Evolutionary conservation across 495 filamentous ascomycete genomes (phyloP).

Genomic region (Terfezia boudieri): DNA sequence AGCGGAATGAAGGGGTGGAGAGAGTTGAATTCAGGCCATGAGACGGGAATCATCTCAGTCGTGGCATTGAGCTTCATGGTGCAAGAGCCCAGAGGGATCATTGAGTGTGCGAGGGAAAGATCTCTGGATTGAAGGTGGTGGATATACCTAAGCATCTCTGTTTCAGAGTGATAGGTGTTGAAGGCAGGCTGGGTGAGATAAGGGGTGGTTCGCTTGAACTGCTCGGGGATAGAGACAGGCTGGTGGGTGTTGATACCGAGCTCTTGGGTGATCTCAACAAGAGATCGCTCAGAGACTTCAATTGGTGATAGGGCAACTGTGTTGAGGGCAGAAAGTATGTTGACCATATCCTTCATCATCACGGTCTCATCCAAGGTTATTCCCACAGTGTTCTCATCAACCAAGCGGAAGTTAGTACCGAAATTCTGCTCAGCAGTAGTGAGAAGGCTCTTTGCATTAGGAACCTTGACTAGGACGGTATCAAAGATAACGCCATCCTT

Average conservation of each 20-base stretch:
- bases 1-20: constrained; percentile 64
- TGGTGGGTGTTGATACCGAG: constrained; percentile 21
- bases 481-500: constrained; percentile 47
- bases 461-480: constrained; percentile 42
- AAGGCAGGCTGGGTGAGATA: constrained; percentile 89
- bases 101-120: constrained; percentile 83
- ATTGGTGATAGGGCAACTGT: constrained; percentile 7
- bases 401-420: constrained; percentile 39
- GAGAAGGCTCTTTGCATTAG: constrained; percentile 26
- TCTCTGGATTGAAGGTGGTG: constrained; percentile 89
- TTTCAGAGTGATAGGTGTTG: constrained; percentile 93
- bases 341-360: constrained; percentile 34
- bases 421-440: constrained; percentile 27
- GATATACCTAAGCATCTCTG: constrained; percentile 86
- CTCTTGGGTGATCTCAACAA: constrained; percentile 23
- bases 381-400: constrained; percentile 37
- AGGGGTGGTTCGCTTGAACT: constrained; percentile 44
- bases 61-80: constrained; percentile 99
- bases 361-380: constrained; percentile 58
- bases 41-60: constrained; percentile 78
- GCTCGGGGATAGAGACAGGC: constrained; percentile 28
- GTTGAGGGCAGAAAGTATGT: constrained; percentile 27
- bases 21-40: constrained; percentile 62
- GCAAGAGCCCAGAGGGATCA: constrained; percentile 98
- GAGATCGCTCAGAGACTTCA: not conserved